Percentiles rank a stretch among this genome's conserved stretches.
Conservation (phyloP, 306 rosid genomes). For the Quercus aquifolioides region DNA sequence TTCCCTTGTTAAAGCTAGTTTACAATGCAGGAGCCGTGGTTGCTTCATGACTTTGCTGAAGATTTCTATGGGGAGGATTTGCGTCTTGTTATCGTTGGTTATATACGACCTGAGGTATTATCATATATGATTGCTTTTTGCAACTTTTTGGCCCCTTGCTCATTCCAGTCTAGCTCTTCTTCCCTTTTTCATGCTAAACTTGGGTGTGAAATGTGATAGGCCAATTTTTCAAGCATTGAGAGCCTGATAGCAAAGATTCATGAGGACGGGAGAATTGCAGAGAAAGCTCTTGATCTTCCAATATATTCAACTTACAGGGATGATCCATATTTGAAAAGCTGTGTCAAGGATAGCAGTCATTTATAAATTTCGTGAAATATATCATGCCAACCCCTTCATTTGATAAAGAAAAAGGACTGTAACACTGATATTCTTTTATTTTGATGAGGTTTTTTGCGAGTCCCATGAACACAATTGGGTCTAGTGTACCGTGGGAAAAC, state of each 20-base stretch:
- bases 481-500: background rate
- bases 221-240: constrained; percentile 75
- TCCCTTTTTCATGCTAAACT: constrained; percentile 19
- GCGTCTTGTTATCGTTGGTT: constrained; percentile 82
- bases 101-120: constrained; percentile 84
- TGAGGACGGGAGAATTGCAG: constrained; percentile 67
- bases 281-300: constrained; percentile 86
- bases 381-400: background rate
- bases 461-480: background rate
- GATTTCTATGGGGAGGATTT: constrained; percentile 89
- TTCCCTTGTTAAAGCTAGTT: constrained; percentile 1
- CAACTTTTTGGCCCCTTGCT: constrained; percentile 2
- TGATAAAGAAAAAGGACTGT: constrained; percentile 5
- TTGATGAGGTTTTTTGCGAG: background rate
- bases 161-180: background rate
- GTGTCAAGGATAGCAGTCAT: constrained; percentile 6
- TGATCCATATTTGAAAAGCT: constrained; percentile 49
- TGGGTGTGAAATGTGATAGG: constrained; percentile 43
- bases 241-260: constrained; percentile 76
- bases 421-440: background rate
- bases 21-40: constrained; percentile 82
- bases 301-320: constrained; percentile 62
- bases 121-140: background rate
- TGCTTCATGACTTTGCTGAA: constrained; percentile 69
- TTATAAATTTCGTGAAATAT: background rate